Evolutionary conservation across 768 basidiomycete genomes (phyloP).

Genomic region (Lactarius hengduanensis): DNA sequence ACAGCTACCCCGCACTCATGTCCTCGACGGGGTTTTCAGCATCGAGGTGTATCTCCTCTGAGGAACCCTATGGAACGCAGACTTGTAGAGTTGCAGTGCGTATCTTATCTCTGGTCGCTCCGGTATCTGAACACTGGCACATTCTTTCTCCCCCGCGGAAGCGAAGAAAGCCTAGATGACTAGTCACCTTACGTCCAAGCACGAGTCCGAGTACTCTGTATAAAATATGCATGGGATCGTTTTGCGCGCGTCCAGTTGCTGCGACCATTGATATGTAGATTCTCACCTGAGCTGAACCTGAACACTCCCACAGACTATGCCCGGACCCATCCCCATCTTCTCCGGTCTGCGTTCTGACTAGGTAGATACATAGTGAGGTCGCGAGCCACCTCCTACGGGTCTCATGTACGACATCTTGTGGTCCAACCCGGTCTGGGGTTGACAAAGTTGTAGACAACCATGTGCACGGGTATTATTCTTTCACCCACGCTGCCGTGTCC

Average conservation of each 20-base stretch:
- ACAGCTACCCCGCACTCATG: too few relatives aligned
- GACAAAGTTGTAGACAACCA: too few relatives aligned
- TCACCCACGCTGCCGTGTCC: constrained; percentile 83
- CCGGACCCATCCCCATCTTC: constrained; percentile 60
- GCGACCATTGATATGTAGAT: constrained; percentile 39
- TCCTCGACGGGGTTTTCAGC: too few relatives aligned
- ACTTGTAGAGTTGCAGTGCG: too few relatives aligned
- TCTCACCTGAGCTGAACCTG: constrained; percentile 90
- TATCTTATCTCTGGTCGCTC: too few relatives aligned
- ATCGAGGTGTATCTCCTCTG: too few relatives aligned
- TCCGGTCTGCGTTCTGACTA: too few relatives aligned
- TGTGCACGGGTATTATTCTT: too few relatives aligned
- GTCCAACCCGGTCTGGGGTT: constrained; percentile 75
- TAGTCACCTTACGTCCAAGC: constrained; percentile 77
- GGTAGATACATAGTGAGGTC: too few relatives aligned
- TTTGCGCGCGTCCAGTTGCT: constrained; percentile 90
- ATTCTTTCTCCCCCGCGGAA: constrained; percentile 85
- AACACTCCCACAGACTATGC: constrained; percentile 91
- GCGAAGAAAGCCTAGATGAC: constrained; percentile 79
- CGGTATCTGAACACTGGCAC: constrained; percentile 36
- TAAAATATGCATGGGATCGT: constrained; percentile 93
- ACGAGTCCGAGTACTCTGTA: constrained; percentile 85
- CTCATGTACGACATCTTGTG: constrained; percentile 98
- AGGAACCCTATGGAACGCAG: too few relatives aligned
- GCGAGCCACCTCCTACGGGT: constrained; percentile 86